Percentiles rank a stretch among this genome's conserved stretches.
phyloP scores from a whole-genome alignment of 495 filamentous ascomycete species.

The Xylaria cubensis region DNA sequence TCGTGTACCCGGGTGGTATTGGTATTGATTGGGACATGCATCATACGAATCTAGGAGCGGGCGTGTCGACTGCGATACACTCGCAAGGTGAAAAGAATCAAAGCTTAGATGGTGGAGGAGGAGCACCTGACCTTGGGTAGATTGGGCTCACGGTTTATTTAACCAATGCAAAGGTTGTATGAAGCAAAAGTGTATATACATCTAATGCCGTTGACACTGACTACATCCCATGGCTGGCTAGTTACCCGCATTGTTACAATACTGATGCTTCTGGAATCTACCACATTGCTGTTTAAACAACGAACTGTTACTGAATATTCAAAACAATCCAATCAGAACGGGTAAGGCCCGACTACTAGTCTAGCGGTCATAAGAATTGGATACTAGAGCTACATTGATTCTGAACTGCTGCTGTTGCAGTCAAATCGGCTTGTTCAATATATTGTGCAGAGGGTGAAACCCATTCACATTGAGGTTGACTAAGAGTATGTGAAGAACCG shows the following conservation, averaged over 20 bases:
- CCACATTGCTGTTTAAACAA: too few relatives aligned
- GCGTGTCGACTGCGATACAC: background rate
- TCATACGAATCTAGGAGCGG: background rate
- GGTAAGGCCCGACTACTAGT: background rate
- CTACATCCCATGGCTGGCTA: background rate
- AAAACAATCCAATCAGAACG: background rate
- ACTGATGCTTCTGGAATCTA: background rate
- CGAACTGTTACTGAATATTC: too few relatives aligned
- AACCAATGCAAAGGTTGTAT: background rate
- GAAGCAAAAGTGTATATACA: background rate
- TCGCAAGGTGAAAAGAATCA: background rate
- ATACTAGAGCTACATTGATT: too few relatives aligned
- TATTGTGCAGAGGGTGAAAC: too few relatives aligned
- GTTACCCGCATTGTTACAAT: background rate
- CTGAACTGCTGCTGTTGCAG: too few relatives aligned
- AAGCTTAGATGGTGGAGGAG: background rate
- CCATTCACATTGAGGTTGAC: too few relatives aligned
- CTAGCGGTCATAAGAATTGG: background rate
- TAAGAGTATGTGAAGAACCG: too few relatives aligned
- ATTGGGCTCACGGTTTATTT: background rate
- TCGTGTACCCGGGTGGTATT: background rate
- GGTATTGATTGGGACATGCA: conserved; percentile 1
- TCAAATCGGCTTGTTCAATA: too few relatives aligned
- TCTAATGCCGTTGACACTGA: background rate
- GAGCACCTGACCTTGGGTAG: background rate